These are phyloP conservation scores for Clavispora fructus DNA, from an alignment of 805 yeast genomes.

Conservation along the genomic window DNA sequence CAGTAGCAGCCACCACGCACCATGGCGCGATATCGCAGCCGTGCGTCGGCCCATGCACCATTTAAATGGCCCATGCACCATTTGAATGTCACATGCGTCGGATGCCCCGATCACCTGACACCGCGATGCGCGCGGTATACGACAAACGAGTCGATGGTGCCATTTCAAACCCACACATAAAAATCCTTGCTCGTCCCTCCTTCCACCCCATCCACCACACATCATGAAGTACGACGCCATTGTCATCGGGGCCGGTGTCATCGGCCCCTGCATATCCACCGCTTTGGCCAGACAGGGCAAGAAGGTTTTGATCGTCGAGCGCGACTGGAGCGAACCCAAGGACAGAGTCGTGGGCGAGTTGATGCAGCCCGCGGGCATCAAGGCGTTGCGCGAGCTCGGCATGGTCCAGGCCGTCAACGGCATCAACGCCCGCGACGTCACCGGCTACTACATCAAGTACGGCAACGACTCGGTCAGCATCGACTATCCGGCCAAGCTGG, in stretches of 20 bases:
- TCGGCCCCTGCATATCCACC: constrained; percentile 90
- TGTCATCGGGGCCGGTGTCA: constrained; percentile 97
- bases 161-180: neutral
- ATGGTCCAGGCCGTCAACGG: constrained; percentile 69
- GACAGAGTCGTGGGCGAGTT: constrained; percentile 97
- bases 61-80: neutral
- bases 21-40: neutral
- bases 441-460: constrained; percentile 78
- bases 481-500: constrained; percentile 63
- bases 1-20: no score
- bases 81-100: neutral
- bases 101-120: neutral
- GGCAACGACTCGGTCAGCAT: constrained; percentile 53
- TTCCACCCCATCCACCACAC: neutral
- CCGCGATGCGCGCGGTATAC: constrained; percentile 1
- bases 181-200: neutral
- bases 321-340: constrained; percentile 81
- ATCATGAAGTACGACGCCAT: constrained; percentile 60
- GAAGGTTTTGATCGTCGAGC: constrained; percentile 70
- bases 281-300: constrained; percentile 89
- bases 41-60: neutral
- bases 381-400: constrained; percentile 76
- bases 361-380: constrained; percentile 94
- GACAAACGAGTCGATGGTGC: neutral
- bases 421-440: constrained; percentile 70